Conservation (phyloP, 225 moss, liverwort and hornwort genomes). For the Sphagnum contortum region DNA sequence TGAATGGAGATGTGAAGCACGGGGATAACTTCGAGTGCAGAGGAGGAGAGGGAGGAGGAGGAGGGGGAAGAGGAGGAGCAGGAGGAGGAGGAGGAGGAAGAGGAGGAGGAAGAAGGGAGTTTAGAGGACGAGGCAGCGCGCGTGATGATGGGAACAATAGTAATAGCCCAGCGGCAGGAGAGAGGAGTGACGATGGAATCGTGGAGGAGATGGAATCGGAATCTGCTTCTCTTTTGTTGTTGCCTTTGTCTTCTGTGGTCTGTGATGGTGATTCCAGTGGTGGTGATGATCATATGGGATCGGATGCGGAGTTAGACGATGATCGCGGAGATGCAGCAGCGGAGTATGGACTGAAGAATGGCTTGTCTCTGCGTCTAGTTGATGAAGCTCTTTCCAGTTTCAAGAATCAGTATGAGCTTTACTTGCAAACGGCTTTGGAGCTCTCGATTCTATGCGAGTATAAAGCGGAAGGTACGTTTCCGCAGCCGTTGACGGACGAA, state of each 20-base stretch:
- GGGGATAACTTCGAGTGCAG: too few species aligned
- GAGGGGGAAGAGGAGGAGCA: too few species aligned
- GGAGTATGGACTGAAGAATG: conserved; percentile 2
- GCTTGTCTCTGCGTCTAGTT: conserved; percentile 7
- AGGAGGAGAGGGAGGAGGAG: too few species aligned
- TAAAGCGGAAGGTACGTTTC: conserved; percentile 22
- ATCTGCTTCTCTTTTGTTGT: conserved; percentile 21
- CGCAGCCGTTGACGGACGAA: conserved; percentile 23
- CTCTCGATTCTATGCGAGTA: conserved; percentile 30
- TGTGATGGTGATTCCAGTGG: too few species aligned
- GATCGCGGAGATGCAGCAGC: conserved; percentile 16
- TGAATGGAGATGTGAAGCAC: conserved; percentile 30
- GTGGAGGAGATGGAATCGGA: conserved; percentile 27
- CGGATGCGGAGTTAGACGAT: conserved; percentile 15
- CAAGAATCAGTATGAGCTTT: conserved; percentile 45
- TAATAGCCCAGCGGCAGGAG: too few species aligned
- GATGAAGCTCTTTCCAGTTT: conserved; percentile 36
- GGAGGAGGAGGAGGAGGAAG: too few species aligned
- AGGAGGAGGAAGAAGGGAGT: too few species aligned
- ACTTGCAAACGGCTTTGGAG: conserved; percentile 36
- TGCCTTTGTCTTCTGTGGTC: too few species aligned
- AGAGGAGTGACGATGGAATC: too few species aligned
- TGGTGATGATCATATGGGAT: conserved; percentile 1
- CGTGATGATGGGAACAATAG: too few species aligned
- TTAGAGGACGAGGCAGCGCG: too few species aligned